These are phyloP conservation scores for Carallia pectinifolia DNA, from an alignment of 345 rosid species.

Conservation along the genomic window DNA sequence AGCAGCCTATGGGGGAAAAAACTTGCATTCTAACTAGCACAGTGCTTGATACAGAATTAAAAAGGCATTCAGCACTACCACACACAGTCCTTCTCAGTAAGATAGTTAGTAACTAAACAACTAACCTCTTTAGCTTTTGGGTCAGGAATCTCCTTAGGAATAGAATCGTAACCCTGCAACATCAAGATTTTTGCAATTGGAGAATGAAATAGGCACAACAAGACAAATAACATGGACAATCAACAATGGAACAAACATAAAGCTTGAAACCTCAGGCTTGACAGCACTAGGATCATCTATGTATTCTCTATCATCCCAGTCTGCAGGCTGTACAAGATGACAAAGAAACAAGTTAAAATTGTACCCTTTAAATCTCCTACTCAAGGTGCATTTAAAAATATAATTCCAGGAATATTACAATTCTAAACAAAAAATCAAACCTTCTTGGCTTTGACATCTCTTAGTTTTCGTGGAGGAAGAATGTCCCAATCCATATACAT, in stretches of 20 bases:
- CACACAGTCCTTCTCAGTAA: not conserved
- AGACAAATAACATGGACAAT: not conserved
- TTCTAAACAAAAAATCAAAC: constrained; percentile 28
- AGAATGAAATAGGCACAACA: not conserved
- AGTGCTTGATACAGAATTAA: not conserved
- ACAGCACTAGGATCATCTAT: constrained; percentile 76
- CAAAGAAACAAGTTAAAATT: not conserved
- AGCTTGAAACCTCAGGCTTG: constrained; percentile 67
- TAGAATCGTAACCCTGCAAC: constrained; percentile 43
- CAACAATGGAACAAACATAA: not conserved
- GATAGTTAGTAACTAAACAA: not conserved
- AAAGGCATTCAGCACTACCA: not conserved
- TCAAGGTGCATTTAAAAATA: not conserved
- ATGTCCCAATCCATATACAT: constrained; percentile 95
- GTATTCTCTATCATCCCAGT: constrained; percentile 93
- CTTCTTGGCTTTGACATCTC: constrained; percentile 73
- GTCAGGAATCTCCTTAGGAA: constrained; percentile 43
- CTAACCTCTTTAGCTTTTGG: constrained; percentile 44
- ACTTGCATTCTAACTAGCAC: not conserved
- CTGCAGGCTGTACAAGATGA: constrained; percentile 59
- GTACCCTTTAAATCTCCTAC: not conserved
- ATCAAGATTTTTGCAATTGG: not conserved
- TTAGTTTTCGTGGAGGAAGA: constrained; percentile 85
- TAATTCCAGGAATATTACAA: not conserved
- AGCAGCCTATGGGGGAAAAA: not conserved